Conservation (phyloP, 148 eudicot species). For the Amaranthus hypochondriacus region DNA sequence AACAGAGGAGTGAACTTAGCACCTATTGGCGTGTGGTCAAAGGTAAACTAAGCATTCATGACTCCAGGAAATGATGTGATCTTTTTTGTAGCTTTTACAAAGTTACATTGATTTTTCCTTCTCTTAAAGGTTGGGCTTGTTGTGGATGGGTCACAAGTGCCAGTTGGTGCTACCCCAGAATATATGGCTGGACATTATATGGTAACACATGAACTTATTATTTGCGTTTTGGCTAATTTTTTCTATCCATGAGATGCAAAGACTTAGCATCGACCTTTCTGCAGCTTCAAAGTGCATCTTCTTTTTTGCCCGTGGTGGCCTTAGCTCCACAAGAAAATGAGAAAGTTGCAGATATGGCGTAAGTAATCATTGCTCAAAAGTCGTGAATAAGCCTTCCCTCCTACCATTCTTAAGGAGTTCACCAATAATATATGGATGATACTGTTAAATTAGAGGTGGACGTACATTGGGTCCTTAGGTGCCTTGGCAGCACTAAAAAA, state of each 20-base stretch:
- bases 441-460: too few relatives aligned
- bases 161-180: slow-evolving; percentile 91
- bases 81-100: neutral
- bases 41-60: slow-evolving; percentile 36
- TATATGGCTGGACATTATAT: slow-evolving; percentile 96
- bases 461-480: too few relatives aligned
- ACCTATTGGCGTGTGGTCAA: slow-evolving; percentile 86
- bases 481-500: too few relatives aligned
- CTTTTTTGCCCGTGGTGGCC: slow-evolving; percentile 92
- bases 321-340: slow-evolving; percentile 93
- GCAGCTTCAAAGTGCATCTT: slow-evolving; percentile 89
- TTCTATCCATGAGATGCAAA: neutral
- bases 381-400: neutral
- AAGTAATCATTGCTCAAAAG: slow-evolving; percentile 28
- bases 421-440: too few relatives aligned
- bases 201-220: slow-evolving; percentile 36
- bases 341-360: slow-evolving; percentile 88
- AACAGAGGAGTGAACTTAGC: slow-evolving; percentile 92
- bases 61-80: neutral
- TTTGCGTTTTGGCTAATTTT: neutral
- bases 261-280: slow-evolving; percentile 27
- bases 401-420: too few relatives aligned
- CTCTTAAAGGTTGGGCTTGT: slow-evolving; percentile 71
- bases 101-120: neutral
- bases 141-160: slow-evolving; percentile 93